Base-by-base conservation (phyloP, 768 basidiomycete genomes). In the Astraeus odoratus region DNA sequence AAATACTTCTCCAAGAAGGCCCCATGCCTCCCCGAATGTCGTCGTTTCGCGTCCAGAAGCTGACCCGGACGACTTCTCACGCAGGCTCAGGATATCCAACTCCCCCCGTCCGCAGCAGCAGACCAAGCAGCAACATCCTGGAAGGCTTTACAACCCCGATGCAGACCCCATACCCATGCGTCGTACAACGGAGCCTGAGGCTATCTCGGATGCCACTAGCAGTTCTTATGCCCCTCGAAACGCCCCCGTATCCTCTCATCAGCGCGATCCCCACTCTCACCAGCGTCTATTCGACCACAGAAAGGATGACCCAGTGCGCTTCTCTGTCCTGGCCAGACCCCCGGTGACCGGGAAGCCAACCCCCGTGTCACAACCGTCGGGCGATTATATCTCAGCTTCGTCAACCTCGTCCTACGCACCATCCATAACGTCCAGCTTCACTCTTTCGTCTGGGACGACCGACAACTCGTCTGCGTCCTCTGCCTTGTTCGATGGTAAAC, bases 231-330 rank as follows among this genome's bases (percentile, higher is more conserved):
- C 61, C 25, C 63, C 63, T 16, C 55, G 62, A 29, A 51, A 46
- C 22, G 39, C 64, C 26, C 52, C 64, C 9, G 58, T 63, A 27
- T 42, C 63, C 9, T 52, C 71, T 3, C 61, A 73, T 8, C 50
- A 64, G 6, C 67, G 81, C 33, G 59, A 45, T 43, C 47, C 43
- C 24, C 64, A 37, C 52, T 12, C 59, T 5, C 61, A 64, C 36
- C 67, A 71, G 8, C 86, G 85, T 49, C 77, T 96, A 0, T 94
- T 92, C 47, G 92, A 98, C 58, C 89, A 87, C 48, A 75, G 87
- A 30, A 82, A 89, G 56, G 88, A 98, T 61, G 90, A 98, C 61
- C 91, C 96, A 0, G 78, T 92, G 25, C 78, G 85, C 9, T 98
- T 98, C 65, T 70, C 78, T 30, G 76, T 81, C 26, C 73, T 80